Percentiles rank a stretch among this genome's conserved stretches.
Evolutionary conservation across 2,329 filamentous ascomycete genomes (phyloP).

Genomic region (Sclerotinia borealis): DNA sequence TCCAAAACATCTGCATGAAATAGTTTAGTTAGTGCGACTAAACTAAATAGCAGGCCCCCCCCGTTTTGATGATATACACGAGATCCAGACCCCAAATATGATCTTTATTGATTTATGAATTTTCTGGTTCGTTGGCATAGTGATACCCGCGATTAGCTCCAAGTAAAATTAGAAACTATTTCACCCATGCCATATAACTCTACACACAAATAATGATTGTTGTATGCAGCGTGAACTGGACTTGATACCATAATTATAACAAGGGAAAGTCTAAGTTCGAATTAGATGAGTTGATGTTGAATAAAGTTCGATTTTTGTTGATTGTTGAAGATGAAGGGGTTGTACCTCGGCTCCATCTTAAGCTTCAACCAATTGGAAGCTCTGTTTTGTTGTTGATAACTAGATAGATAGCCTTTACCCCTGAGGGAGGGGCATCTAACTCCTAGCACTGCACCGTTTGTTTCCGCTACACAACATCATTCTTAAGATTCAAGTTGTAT

Average conservation of each 20-base stretch:
- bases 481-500: neutral
- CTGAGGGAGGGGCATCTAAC: neutral
- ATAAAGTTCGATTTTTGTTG: neutral
- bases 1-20: neutral
- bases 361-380: too few relatives aligned
- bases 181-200: neutral
- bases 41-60: slow-evolving; percentile 2
- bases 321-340: neutral
- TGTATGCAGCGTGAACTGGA: neutral
- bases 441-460: neutral
- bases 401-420: neutral
- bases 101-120: neutral
- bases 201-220: neutral
- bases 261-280: neutral
- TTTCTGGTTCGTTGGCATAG: slow-evolving; percentile 6
- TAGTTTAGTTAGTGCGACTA: neutral
- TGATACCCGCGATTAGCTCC: neutral
- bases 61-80: slow-evolving; percentile 5
- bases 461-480: neutral
- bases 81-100: slow-evolving; percentile 6
- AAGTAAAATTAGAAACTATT: neutral
- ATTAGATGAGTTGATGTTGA: too few relatives aligned
- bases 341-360: neutral
- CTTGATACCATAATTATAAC: neutral
- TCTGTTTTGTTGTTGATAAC: too few relatives aligned